These are phyloP conservation scores for Mycena polygramma DNA, from an alignment of 768 basidiomycete genomes.

Conservation along the genomic window DNA sequence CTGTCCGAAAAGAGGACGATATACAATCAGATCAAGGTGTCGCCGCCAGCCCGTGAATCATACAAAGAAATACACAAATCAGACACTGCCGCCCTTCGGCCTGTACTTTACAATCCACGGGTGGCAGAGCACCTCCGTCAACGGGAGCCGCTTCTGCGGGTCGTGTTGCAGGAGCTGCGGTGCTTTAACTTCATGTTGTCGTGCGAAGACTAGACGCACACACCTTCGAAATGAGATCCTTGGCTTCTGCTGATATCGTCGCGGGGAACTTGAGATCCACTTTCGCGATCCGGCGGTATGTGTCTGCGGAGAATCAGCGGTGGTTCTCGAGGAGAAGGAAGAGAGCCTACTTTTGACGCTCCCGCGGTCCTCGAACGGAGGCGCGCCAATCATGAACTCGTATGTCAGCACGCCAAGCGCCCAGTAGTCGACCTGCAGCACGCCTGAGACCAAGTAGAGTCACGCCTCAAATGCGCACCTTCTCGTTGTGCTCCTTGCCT, in stretches of 20 bases:
- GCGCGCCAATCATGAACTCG: conserved; percentile 89
- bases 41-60: not conserved
- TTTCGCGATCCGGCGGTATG: conserved; percentile 89
- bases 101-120: conserved; percentile 88
- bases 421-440: conserved; percentile 95
- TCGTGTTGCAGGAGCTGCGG: conserved; percentile 86
- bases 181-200: not conserved
- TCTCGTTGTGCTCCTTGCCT: conserved; percentile 87
- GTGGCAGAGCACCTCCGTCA: conserved; percentile 81
- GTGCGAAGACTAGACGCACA: conserved; percentile 33
- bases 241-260: conserved; percentile 71
- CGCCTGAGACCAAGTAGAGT: conserved; percentile 47
- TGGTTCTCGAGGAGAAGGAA: conserved; percentile 9
- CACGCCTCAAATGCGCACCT: conserved; percentile 29
- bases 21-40: too few species aligned
- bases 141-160: conserved; percentile 80
- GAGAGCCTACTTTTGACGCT: conserved; percentile 76
- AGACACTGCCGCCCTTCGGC: conserved; percentile 51
- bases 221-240: conserved; percentile 74
- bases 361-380: conserved; percentile 85
- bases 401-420: conserved; percentile 97
- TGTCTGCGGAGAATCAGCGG: conserved; percentile 62
- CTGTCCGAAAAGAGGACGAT: too few species aligned
- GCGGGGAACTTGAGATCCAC: conserved; percentile 84
- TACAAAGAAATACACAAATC: conserved; percentile 1